Conservation (phyloP, 2,329 filamentous ascomycete genomes). For the Penicillium sp. region DNA sequence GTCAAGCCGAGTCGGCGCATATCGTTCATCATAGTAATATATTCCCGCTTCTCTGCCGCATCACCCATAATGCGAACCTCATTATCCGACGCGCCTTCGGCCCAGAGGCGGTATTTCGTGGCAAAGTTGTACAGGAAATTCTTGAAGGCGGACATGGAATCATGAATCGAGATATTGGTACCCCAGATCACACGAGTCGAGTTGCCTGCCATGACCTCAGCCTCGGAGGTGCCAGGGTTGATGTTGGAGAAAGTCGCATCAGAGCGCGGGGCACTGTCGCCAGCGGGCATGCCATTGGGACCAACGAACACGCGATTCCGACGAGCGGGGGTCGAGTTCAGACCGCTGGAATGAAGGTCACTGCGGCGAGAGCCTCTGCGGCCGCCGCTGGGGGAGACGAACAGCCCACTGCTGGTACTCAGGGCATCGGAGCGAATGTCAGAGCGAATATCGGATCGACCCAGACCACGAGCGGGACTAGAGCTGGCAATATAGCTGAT, state of each 20-base stretch:
- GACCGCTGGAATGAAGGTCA: constrained; percentile 83
- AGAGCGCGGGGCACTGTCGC: constrained; percentile 56
- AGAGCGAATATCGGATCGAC: constrained; percentile 52
- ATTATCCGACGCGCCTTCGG: constrained; percentile 79
- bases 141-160: constrained; percentile 85
- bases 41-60: constrained; percentile 78
- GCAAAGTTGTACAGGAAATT: constrained; percentile 93
- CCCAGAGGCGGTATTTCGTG: constrained; percentile 90
- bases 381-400: constrained; percentile 70
- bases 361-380: constrained; percentile 71
- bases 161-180: constrained; percentile 91
- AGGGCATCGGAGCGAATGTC: constrained; percentile 72
- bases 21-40: constrained; percentile 82
- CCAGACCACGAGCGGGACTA: constrained; percentile 68
- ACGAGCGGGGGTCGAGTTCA: constrained; percentile 59
- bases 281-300: constrained; percentile 65
- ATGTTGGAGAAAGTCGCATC: constrained; percentile 71
- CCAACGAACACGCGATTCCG: constrained; percentile 68
- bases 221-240: constrained; percentile 88
- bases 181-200: constrained; percentile 91
- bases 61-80: constrained; percentile 71
- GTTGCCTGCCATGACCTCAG: constrained; percentile 81
- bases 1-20: constrained; percentile 88
- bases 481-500: constrained; percentile 91
- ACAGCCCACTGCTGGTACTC: constrained; percentile 85